phyloP scores from a whole-genome alignment of 352 stramenopile genomes.

The Plasmopara muralis region DNA sequence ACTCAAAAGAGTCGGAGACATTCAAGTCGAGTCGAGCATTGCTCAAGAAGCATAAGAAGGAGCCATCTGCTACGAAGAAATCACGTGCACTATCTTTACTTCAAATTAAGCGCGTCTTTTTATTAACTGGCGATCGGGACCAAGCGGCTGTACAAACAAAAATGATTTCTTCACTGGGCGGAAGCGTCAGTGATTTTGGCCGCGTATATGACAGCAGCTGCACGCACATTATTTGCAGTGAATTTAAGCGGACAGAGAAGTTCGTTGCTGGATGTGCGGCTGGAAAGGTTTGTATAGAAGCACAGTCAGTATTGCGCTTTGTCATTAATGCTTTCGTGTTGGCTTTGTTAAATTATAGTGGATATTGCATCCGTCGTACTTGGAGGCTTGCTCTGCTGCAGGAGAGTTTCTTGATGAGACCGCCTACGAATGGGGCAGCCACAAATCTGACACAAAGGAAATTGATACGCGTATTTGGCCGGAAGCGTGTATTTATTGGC shows the following conservation, averaged over 20 bases:
- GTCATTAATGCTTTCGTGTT: constrained; percentile 5
- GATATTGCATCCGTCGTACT: constrained; percentile 81
- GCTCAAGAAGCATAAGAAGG: constrained; percentile 30
- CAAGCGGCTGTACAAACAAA: constrained; percentile 68
- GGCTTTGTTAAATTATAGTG: constrained; percentile 35
- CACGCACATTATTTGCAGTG: constrained; percentile 84
- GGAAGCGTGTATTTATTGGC: constrained; percentile 52
- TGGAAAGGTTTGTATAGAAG: constrained; percentile 53
- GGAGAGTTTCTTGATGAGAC: constrained; percentile 70
- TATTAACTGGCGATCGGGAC: constrained; percentile 70
- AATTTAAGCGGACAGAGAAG: constrained; percentile 85
- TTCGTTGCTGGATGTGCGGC: constrained; percentile 74
- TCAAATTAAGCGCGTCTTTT: constrained; percentile 37
- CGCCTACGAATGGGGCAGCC: constrained; percentile 62
- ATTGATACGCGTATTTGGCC: constrained; percentile 79
- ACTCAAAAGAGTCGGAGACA: constrained; percentile 10
- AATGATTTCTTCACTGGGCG: constrained; percentile 62
- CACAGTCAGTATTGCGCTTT: neutral
- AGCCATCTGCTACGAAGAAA: constrained; percentile 10
- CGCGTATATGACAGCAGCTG: constrained; percentile 62
- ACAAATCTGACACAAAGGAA: constrained; percentile 41
- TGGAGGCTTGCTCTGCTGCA: constrained; percentile 52
- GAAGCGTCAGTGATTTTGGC: constrained; percentile 51
- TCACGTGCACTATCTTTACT: constrained; percentile 4
- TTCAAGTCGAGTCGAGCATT: constrained; percentile 10